Conservation (phyloP, 306 rosid genomes). For the Gleditsia sinensis region DNA sequence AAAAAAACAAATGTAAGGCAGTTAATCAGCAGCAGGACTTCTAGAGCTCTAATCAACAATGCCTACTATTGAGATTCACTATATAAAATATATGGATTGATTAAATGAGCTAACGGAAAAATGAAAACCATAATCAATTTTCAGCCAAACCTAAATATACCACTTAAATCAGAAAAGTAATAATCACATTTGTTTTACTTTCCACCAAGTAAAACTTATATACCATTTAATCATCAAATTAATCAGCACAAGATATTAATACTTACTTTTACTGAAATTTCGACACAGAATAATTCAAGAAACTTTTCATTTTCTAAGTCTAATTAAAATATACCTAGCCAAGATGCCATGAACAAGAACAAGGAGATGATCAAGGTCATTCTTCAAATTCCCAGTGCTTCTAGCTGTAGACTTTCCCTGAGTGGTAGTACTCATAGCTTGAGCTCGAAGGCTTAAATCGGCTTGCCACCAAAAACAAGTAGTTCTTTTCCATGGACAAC, state of each 20-base stretch:
- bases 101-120: background rate
- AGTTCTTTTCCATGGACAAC: slow-evolving; percentile 9
- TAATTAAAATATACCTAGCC: slow-evolving; percentile 55
- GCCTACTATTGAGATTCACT: background rate
- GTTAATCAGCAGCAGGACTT: background rate
- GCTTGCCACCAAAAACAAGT: slow-evolving; percentile 57
- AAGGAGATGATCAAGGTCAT: slow-evolving; percentile 81
- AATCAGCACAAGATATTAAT: background rate
- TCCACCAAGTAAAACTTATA: too few species aligned
- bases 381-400: slow-evolving; percentile 30
- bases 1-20: background rate
- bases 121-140: slow-evolving; percentile 2
- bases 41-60: background rate
- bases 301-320: background rate
- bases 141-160: slow-evolving; percentile 6
- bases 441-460: slow-evolving; percentile 49
- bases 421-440: slow-evolving; percentile 61
- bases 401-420: slow-evolving; percentile 45
- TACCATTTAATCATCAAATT: slow-evolving; percentile 10
- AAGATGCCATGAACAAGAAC: slow-evolving; percentile 88
- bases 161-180: too few species aligned
- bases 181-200: too few species aligned
- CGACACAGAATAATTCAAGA: background rate
- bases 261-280: slow-evolving; percentile 8
- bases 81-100: background rate